Evolutionary conservation across 306 rosid species (phyloP).

Genomic region (Cucurbita argyrosperma): DNA sequence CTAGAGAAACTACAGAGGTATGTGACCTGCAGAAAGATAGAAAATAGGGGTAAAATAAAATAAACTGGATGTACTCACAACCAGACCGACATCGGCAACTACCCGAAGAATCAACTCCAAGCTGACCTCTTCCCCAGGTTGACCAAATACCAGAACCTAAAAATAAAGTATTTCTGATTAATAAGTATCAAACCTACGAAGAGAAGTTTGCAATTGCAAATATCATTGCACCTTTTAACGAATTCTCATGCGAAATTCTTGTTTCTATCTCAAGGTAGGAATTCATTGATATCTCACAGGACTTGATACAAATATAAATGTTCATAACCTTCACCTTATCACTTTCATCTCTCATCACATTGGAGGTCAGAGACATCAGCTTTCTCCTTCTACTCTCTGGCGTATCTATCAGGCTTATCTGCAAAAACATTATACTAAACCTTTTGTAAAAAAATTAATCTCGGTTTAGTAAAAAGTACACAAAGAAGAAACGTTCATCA

Average conservation of each 20-base stretch:
- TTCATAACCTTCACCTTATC: slow-evolving; percentile 47
- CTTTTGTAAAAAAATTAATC: not conserved
- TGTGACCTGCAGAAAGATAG: not conserved
- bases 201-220: not conserved
- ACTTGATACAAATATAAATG: not conserved
- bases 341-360: slow-evolving; percentile 83
- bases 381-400: slow-evolving; percentile 47
- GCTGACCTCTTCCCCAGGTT: slow-evolving; percentile 89
- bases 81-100: slow-evolving; percentile 90
- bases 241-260: not conserved
- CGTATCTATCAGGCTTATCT: slow-evolving; percentile 74
- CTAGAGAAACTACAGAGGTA: not conserved
- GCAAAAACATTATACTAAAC: not conserved
- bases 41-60: not conserved
- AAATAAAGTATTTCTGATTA: slow-evolving; percentile 3
- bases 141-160: slow-evolving; percentile 74
- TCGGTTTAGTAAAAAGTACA: not conserved
- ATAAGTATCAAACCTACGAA: slow-evolving; percentile 2
- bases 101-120: slow-evolving; percentile 88
- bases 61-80: slow-evolving; percentile 24
- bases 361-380: slow-evolving; percentile 58
- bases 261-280: not conserved
- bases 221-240: not conserved
- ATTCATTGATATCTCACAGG: not conserved
- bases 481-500: slow-evolving; percentile 6